Conservation (phyloP, 1,139 yeast species). For the Suhomyces bokatorum region DNA sequence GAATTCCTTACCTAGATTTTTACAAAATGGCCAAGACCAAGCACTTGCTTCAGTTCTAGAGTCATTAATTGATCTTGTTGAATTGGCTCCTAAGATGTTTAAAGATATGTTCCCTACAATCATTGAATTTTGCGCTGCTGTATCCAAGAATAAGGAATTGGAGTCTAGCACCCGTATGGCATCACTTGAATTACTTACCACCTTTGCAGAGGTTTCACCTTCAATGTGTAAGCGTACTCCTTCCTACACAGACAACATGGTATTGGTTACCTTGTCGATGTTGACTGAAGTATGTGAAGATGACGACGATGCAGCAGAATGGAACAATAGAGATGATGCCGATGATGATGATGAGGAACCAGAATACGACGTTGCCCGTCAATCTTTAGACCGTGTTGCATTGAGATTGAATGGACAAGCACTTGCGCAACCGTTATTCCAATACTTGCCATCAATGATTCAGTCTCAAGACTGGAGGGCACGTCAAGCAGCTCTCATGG, state of each 20-base stretch:
- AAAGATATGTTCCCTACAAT: slow-evolving; percentile 85
- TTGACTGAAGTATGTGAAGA: slow-evolving; percentile 92
- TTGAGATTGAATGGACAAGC: slow-evolving; percentile 80
- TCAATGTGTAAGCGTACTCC: slow-evolving; percentile 88
- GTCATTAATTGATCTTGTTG: slow-evolving; percentile 84
- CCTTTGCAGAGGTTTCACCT: slow-evolving; percentile 92
- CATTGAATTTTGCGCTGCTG: slow-evolving; percentile 78
- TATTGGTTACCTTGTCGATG: slow-evolving; percentile 73
- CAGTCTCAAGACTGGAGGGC: slow-evolving; percentile 83
- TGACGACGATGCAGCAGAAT: slow-evolving; percentile 87
- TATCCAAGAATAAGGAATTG: slow-evolving; percentile 76
- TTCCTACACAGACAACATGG: slow-evolving; percentile 69
- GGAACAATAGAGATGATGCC: slow-evolving; percentile 74
- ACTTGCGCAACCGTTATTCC: slow-evolving; percentile 83
- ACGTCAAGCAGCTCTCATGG: slow-evolving; percentile 97
- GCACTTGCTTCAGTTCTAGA: slow-evolving; percentile 88
- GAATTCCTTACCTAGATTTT: slow-evolving; percentile 82
- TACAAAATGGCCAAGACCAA: slow-evolving; percentile 73
- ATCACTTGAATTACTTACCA: slow-evolving; percentile 82
- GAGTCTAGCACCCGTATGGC: slow-evolving; percentile 81
- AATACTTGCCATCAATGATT: slow-evolving; percentile 81
- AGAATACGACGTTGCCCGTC: slow-evolving; percentile 90
- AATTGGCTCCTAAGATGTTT: slow-evolving; percentile 92
- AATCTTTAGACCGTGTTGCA: slow-evolving; percentile 86
- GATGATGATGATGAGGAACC: slow-evolving; percentile 85